A percentile compares a stretch with the other conserved stretches of the same genome.
phyloP scores from a whole-genome alignment of 306 rosid genomes.

The Cicer bijugum region DNA sequence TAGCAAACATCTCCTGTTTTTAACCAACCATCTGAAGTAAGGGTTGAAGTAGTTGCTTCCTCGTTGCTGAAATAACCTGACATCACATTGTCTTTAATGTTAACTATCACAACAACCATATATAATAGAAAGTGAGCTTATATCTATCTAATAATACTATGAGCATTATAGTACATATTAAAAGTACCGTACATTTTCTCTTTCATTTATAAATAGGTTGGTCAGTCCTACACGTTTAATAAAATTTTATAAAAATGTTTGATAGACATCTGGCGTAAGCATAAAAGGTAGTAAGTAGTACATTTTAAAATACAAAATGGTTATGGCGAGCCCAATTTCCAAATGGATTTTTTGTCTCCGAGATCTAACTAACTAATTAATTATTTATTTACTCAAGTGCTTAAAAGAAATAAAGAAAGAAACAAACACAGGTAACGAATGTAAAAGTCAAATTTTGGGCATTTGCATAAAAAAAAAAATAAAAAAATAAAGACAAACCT shows the following conservation, averaged over 20 bases:
- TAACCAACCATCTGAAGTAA: conserved; percentile 85
- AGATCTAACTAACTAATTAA: not conserved
- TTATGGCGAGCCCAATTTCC: no score
- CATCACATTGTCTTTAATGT: conserved; percentile 6
- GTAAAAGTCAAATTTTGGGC: not conserved
- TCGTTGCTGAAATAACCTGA: conserved; percentile 80
- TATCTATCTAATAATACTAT: no score
- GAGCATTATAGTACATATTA: no score
- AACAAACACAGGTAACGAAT: not conserved
- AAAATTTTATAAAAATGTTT: no score
- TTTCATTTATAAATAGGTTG: no score
- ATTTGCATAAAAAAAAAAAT: not conserved
- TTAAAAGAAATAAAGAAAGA: no score
- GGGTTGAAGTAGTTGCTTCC: conserved; percentile 77
- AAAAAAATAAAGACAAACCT: conserved; percentile 43
- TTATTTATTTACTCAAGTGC: not conserved
- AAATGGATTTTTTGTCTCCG: no score
- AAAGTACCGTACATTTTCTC: no score
- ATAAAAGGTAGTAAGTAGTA: no score
- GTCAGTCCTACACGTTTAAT: no score
- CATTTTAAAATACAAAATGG: no score
- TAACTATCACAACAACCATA: not conserved
- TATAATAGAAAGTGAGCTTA: not conserved
- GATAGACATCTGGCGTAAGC: no score
- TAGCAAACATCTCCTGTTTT: conserved; percentile 92